These are phyloP conservation scores for Ceratobasidium theobromae DNA, from an alignment of 1,284 basidiomycete species.

Conservation along the genomic window DNA sequence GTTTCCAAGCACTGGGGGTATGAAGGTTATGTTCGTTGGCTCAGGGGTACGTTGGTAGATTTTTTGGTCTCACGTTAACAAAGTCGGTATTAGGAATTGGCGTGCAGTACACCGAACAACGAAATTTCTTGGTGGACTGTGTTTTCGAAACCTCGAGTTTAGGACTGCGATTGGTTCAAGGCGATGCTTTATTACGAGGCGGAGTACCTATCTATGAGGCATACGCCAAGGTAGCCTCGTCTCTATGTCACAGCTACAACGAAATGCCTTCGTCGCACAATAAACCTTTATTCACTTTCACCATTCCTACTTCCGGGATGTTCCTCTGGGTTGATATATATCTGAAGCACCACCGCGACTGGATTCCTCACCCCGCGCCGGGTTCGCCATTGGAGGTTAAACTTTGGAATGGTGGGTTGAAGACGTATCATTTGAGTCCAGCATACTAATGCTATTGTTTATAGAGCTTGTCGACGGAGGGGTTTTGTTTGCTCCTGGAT, in stretches of 20 bases:
- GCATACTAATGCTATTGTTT: not conserved
- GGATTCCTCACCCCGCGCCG: constrained; percentile 41
- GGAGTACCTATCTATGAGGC: not conserved
- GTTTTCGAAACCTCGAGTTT: constrained; percentile 45
- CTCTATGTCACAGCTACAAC: constrained; percentile 41
- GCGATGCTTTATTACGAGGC: not conserved
- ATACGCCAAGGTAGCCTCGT: constrained; percentile 32
- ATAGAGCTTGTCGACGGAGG: constrained; percentile 57
- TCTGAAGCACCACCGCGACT: constrained; percentile 57
- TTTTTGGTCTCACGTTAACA: not conserved
- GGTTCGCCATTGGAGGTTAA: constrained; percentile 54
- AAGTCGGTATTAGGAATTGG: constrained; percentile 49
- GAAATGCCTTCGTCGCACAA: constrained; percentile 49
- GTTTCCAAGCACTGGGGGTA: constrained; percentile 64
- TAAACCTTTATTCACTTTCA: constrained; percentile 60
- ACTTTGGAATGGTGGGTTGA: constrained; percentile 49
- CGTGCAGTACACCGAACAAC: constrained; percentile 56
- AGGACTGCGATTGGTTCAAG: constrained; percentile 1
- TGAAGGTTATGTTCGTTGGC: constrained; percentile 75
- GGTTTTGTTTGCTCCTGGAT: constrained; percentile 61
- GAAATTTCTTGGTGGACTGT: constrained; percentile 63
- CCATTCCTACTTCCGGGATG: constrained; percentile 71
- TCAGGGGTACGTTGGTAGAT: constrained; percentile 53
- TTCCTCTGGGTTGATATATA: constrained; percentile 70
- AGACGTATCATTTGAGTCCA: not conserved